Conservation (phyloP, 2,329 filamentous ascomycete species). For the Penicillium decumbens region DNA sequence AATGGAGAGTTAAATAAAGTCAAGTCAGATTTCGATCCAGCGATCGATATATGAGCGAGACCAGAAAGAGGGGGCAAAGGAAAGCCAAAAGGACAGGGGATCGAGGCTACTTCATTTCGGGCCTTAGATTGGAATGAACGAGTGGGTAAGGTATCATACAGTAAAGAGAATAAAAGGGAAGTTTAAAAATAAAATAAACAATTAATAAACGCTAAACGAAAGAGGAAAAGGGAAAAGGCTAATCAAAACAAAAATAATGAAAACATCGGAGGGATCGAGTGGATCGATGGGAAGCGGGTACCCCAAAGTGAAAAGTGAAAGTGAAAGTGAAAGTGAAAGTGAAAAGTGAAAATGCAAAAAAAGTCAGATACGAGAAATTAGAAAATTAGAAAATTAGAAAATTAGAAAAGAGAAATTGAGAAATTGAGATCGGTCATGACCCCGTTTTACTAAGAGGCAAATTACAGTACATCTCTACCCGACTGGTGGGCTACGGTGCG, state of each 20-base stretch:
- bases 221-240: neutral
- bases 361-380: neutral
- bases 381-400: no score
- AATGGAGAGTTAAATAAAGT: slow-evolving; percentile 16
- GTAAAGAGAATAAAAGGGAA: slow-evolving; percentile 13
- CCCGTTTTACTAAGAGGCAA: slow-evolving; percentile 17
- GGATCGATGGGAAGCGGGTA: slow-evolving; percentile 6
- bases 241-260: slow-evolving; percentile 1
- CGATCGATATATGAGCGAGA: slow-evolving; percentile 17
- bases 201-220: neutral
- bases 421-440: slow-evolving; percentile 16
- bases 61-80: slow-evolving; percentile 6
- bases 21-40: slow-evolving; percentile 17
- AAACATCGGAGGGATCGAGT: slow-evolving; percentile 16
- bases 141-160: slow-evolving; percentile 7
- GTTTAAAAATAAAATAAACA: slow-evolving; percentile 2
- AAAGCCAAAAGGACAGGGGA: slow-evolving; percentile 12
- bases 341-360: slow-evolving; percentile 1
- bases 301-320: neutral
- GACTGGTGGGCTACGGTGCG: neutral
- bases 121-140: slow-evolving; percentile 21
- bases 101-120: slow-evolving; percentile 24
- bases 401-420: no score
- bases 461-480: slow-evolving; percentile 13
- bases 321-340: neutral